Base-by-base conservation (phyloP, 2,329 filamentous ascomycete species). In the Ophiostoma sp. region DNA sequence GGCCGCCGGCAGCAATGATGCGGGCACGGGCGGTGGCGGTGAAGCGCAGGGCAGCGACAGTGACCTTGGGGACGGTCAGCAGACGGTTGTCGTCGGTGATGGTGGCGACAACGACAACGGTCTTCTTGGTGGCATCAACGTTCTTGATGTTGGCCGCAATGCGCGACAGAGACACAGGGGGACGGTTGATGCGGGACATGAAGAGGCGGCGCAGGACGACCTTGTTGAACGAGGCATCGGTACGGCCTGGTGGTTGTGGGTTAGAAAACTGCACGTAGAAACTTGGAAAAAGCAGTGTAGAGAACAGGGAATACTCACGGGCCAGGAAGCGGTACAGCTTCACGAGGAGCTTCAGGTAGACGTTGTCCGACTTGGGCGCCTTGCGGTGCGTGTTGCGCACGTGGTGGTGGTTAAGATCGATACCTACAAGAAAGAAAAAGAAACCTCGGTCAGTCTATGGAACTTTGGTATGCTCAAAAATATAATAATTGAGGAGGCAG, bases 211-310 rank as follows among this genome's bases (percentile, higher is more conserved):
- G 93, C 79, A 99, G 92, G 80, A 99, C 89, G 79, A 95, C 92
- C 88, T 97, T 96, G 91, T 99, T 99, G 92, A 99, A 99, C 85
- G 88, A 88, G 76, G 93, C 88, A 83, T 98, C 95, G 81, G 95
- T 99, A 81, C 95, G 94, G 85, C 93, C 92, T 96, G 78, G 69
- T 65, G 5, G 4, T 31, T 31, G 27, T 31, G 27, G 33, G 60
- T 64, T 64, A 64, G 60, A n/a, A 13, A 11, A 36, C 33, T 60
- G 33, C 66, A 57, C 27, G 27, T 31, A 31, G 27, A 23, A 20
- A 36, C 31, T 60, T 13, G 23, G 8, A 11, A 5, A 66, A 68
- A 35, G 44, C 33, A 64, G 36, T 64, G 8, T 23, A 36, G 27
- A 41, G 57, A 23, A 2, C 17, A 11, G 62, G 72, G 68, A 76